Evolutionary conservation across 208 protist genomes (phyloP), one percentile per base, ranked within the genome.

Genomic region (Acanthamoeba rhysodes): DNA sequence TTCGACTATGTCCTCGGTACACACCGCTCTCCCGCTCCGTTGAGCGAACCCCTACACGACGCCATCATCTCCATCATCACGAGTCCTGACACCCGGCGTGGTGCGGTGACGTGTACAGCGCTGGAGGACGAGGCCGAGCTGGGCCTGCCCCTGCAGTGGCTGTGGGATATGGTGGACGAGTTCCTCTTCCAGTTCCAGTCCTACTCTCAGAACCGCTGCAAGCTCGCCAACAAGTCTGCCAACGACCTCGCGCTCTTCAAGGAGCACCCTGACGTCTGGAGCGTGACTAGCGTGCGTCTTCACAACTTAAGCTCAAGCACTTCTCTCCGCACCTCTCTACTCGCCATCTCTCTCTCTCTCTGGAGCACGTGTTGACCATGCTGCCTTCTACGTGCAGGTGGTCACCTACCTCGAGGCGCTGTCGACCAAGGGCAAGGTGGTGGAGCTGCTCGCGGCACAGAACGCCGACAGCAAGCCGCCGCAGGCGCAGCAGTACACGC

Each of bases 161-260:
- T 99, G 32, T 99, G 98, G 98, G 98, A 98, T 93, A 98, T 99
- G 62, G 95, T 98, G 37, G 98, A 99, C 95, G 98, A 99, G 96
- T 98, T 98, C 92, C 95, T 99, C 76, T 99, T 98, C 96, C 98
- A 99, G 95, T 98, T 98, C 92, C 97, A 98, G 57, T 88, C 94
- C 34, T 98, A 98, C 93, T 97, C 95, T 45, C 95, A 97, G 82
- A 97, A 95, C 88, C 95, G 97, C 50, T 74, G 88, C 72, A 96
- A 97, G 90, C 94, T 97, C 34, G 94, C 96, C 70, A 95, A 80
- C 84, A 97, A 97, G 92, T 93, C 91, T 12, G 95, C 94, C 20
- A 94, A 97, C 16, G 97, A 98, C 74, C 22, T 98, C 94, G 37
- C 64, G 6, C 55, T 68, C 57, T 95, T 97, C 32, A 90, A 95